Conservation (phyloP, 371 early-diverging fungal species). For the Zopfochytrium polystomum region DNA sequence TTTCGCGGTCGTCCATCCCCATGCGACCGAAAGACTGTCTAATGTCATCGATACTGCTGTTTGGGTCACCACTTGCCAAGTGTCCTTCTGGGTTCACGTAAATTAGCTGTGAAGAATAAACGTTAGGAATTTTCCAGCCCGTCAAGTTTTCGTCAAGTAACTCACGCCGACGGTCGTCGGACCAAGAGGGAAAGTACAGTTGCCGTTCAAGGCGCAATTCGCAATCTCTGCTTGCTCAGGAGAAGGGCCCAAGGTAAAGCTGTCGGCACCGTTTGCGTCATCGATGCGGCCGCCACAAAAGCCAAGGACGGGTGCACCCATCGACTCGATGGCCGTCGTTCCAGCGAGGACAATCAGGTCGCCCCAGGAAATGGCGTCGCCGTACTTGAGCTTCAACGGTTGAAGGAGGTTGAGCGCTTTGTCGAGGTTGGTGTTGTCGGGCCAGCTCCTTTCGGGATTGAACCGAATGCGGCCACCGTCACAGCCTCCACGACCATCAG, state of each 20-base stretch:
- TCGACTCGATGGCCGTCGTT: slow-evolving; percentile 78
- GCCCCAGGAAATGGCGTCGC: slow-evolving; percentile 71
- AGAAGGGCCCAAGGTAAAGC: slow-evolving; percentile 40
- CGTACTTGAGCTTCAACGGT: slow-evolving; percentile 76
- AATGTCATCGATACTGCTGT: slow-evolving; percentile 32
- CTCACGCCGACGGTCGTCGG: slow-evolving; percentile 17
- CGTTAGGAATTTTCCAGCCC: background rate
- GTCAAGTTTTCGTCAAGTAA: background rate
- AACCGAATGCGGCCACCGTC: slow-evolving; percentile 77
- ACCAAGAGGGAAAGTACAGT: slow-evolving; percentile 23
- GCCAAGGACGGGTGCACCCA: slow-evolving; percentile 39
- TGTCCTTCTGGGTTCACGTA: slow-evolving; percentile 51
- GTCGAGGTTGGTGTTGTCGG: slow-evolving; percentile 80
- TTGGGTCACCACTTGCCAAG: slow-evolving; percentile 38
- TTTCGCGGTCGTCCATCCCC: slow-evolving; percentile 76
- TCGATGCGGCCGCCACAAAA: slow-evolving; percentile 63
- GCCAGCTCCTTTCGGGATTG: slow-evolving; percentile 67
- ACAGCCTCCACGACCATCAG: slow-evolving; percentile 66
- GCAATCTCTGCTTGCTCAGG: slow-evolving; percentile 27
- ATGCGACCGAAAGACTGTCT: slow-evolving; percentile 85
- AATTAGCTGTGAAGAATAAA: slow-evolving; percentile 1
- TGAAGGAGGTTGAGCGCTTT: slow-evolving; percentile 73
- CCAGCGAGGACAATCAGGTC: slow-evolving; percentile 92
- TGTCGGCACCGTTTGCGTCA: slow-evolving; percentile 76
- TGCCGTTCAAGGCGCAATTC: slow-evolving; percentile 18